Conservation (phyloP, 2,329 filamentous ascomycete species). For the Botrytis elliptica region DNA sequence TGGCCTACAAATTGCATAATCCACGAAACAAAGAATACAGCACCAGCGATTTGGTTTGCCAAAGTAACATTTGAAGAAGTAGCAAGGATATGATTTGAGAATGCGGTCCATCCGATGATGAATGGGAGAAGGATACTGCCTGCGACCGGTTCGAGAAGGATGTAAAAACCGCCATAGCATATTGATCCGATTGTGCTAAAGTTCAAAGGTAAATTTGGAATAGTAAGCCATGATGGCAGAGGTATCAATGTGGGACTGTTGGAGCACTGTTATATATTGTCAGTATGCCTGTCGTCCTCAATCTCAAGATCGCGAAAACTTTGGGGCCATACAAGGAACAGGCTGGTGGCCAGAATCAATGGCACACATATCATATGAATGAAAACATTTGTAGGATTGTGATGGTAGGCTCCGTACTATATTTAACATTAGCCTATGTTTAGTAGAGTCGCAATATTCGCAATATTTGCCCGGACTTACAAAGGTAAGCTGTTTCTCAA, state of each 20-base stretch:
- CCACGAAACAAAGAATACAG: slow-evolving; percentile 74
- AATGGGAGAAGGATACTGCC: slow-evolving; percentile 74
- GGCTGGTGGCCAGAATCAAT: slow-evolving; percentile 67
- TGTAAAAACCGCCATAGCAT: slow-evolving; percentile 75
- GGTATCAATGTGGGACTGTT: slow-evolving; percentile 63
- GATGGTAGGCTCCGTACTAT: slow-evolving; percentile 83
- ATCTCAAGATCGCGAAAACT: background rate
- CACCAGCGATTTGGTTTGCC: slow-evolving; percentile 59
- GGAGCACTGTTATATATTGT: slow-evolving; percentile 49
- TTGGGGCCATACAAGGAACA: slow-evolving; percentile 60
- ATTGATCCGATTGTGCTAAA: slow-evolving; percentile 63
- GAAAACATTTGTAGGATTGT: slow-evolving; percentile 71
- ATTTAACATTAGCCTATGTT: slow-evolving; percentile 25
- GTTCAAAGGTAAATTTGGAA: slow-evolving; percentile 66
- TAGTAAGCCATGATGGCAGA: slow-evolving; percentile 64
- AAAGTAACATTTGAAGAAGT: slow-evolving; percentile 49
- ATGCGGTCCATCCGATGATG: slow-evolving; percentile 72
- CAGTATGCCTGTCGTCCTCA: slow-evolving; percentile 24
- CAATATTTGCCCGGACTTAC: slow-evolving; percentile 52
- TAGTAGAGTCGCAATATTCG: background rate
- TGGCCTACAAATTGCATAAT: slow-evolving; percentile 89
- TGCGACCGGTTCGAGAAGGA: slow-evolving; percentile 91
- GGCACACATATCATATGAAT: slow-evolving; percentile 83
- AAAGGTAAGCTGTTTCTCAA: slow-evolving; percentile 80
- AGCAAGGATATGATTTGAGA: slow-evolving; percentile 63